Evolutionary conservation across 768 basidiomycete species (phyloP).

Genomic region (Chalciporus piperatus): DNA sequence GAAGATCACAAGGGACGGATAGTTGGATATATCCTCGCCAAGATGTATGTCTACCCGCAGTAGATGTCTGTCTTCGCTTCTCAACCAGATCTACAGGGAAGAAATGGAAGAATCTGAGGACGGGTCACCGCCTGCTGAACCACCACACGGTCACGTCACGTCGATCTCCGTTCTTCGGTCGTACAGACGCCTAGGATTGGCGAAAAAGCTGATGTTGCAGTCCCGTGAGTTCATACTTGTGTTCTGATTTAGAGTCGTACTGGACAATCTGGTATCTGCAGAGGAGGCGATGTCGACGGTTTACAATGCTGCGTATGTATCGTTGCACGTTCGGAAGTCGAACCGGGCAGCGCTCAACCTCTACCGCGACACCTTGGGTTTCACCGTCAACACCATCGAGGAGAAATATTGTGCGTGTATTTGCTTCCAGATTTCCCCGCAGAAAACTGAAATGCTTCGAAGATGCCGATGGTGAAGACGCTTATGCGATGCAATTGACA

Average conservation of each 20-base stretch:
- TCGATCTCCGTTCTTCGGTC: conserved; percentile 93
- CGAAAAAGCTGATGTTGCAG: conserved; percentile 91
- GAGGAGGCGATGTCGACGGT: conserved; percentile 89
- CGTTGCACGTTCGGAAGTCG: conserved; percentile 91
- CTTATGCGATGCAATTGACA: conserved; percentile 83
- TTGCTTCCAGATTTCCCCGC: not conserved
- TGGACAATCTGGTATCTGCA: conserved; percentile 28
- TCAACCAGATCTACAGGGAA: conserved; percentile 49
- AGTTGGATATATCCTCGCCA: conserved; percentile 94
- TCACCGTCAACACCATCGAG: conserved; percentile 82
- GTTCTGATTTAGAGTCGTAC: not conserved
- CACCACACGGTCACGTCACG: conserved; percentile 87
- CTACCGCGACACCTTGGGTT: conserved; percentile 88
- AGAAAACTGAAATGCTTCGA: conserved; percentile 7
- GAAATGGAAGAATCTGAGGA: conserved; percentile 43
- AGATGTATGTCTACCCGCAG: conserved; percentile 62
- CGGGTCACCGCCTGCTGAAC: conserved; percentile 45
- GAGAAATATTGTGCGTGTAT: conserved; percentile 82
- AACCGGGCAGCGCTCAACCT: conserved; percentile 88
- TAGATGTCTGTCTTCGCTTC: conserved; percentile 18
- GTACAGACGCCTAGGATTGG: conserved; percentile 87
- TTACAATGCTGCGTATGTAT: conserved; percentile 83
- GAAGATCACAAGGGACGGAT: conserved; percentile 87
- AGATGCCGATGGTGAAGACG: conserved; percentile 97
- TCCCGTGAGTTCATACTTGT: conserved; percentile 61